Evolutionary conservation across 306 rosid genomes (phyloP), one percentile per base, ranked within the genome.

Genomic region (Glycine latifolia): DNA sequence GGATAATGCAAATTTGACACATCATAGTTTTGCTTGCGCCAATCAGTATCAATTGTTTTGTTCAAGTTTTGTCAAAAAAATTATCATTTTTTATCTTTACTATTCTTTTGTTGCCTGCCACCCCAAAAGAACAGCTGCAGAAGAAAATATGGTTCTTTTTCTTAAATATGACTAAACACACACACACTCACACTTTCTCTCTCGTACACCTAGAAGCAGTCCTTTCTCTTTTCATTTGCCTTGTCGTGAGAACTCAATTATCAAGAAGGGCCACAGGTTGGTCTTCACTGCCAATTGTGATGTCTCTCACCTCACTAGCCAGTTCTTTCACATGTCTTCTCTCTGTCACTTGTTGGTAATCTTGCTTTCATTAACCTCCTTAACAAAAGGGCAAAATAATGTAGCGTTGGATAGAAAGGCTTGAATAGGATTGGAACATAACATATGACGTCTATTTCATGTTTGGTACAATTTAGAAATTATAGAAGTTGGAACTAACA

Each of bases 191-290:
- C n/a, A 39, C 44, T 39, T 39, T 39, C 44, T 39, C 44, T 39
- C 44, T 39, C 44, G 6, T 39, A 39, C 44, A 39, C 44, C 44
- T 39, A 39, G 44, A 16, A 10, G 33, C 3, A 3, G 17, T 33
- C 62, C 60, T 20, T 70, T 52, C 12, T 9, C 46, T 48, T 73
- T 65, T 43, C 9, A 49, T 60, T 31, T 77, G 44, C 33, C 10
- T 41, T 77, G 31, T 77, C 68, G 15, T 14, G 52, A 52, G 49
- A 67, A 61, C 46, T 26, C 31, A 75, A 37, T 47, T 50, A 12
- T 70, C 55, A 31, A 7, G 31, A 26, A 26, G 31, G 60, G 17
- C 17, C 31, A 13, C 50, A 50, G 6, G 33, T 20, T 72, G 73
- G 44, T 39, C 44, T 39, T 39, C 7, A 5, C 44, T 39, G 47